phyloP scores from a whole-genome alignment of 805 yeast species.

The Kluyveromyces nonfermentans region DNA sequence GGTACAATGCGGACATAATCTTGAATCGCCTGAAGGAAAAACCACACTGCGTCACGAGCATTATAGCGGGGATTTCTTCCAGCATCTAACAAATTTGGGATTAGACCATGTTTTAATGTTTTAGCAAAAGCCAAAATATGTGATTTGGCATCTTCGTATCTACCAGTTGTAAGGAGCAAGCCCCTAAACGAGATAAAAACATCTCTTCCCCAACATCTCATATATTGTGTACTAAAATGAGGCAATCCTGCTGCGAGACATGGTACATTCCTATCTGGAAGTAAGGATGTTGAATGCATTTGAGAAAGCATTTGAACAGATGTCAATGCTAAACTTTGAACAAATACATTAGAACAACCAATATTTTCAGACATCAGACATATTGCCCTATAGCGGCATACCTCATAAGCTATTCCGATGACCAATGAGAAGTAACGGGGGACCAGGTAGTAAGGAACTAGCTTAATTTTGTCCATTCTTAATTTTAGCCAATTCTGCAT shows the following conservation, averaged over 20 bases:
- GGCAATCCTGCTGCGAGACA: conserved; percentile 95
- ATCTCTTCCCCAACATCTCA: conserved; percentile 99
- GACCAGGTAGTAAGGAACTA: conserved; percentile 66
- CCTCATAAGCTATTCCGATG: conserved; percentile 77
- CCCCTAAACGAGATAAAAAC: conserved; percentile 86
- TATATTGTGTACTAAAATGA: conserved; percentile 79
- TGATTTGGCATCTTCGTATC: conserved; percentile 66
- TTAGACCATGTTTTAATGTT: conserved; percentile 88
- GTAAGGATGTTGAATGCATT: conserved; percentile 64
- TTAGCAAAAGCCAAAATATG: conserved; percentile 85
- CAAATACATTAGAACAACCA: conserved; percentile 57
- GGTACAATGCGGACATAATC: conserved; percentile 67
- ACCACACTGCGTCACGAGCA: conserved; percentile 97
- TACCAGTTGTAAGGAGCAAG: conserved; percentile 62
- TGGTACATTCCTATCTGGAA: conserved; percentile 53
- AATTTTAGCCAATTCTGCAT: conserved; percentile 62
- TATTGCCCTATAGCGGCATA: conserved; percentile 62
- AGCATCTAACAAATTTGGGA: conserved; percentile 87
- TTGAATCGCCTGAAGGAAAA: conserved; percentile 80
- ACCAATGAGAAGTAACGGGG: conserved; percentile 84
- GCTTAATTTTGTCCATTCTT: conserved; percentile 52
- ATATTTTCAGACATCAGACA: conserved; percentile 44
- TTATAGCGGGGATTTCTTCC: conserved; percentile 91
- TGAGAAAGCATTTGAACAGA: conserved; percentile 81
- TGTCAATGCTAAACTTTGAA: conserved; percentile 68